Percentiles rank a stretch among this genome's conserved stretches.
Conservation (phyloP, 2,329 filamentous ascomycete genomes). For the Colletotrichum simmondsii region DNA sequence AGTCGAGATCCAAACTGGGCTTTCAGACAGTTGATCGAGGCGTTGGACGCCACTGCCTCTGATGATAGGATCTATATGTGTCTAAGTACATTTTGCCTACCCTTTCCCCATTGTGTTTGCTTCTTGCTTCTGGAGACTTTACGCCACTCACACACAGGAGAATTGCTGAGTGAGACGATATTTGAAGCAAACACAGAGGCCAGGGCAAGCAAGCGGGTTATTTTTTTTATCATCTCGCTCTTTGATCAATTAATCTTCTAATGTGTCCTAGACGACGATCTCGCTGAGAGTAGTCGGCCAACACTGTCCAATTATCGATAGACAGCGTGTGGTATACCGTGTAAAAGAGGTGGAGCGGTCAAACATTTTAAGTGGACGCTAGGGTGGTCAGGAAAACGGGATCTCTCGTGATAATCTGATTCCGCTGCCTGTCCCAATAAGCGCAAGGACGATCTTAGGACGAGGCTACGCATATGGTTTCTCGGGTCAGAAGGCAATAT, state of each 20-base stretch:
- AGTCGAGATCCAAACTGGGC: neutral
- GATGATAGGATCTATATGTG: neutral
- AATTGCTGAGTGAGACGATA: neutral
- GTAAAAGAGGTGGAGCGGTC: neutral
- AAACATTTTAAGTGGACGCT: slow-evolving; percentile 14
- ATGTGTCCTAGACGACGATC: neutral
- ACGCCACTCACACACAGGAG: neutral
- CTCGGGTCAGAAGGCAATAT: neutral
- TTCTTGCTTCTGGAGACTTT: slow-evolving; percentile 15
- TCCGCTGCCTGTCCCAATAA: neutral
- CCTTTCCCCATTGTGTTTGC: slow-evolving; percentile 1
- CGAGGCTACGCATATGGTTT: neutral
- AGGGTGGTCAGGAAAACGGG: neutral
- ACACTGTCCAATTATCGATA: neutral
- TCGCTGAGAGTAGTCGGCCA: neutral
- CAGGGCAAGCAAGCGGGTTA: neutral
- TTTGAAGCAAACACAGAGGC: neutral
- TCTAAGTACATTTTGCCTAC: neutral
- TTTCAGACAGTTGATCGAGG: neutral
- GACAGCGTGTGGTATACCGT: neutral
- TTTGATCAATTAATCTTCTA: neutral
- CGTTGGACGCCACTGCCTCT: neutral
- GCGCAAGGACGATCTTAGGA: neutral
- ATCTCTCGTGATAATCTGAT: neutral
- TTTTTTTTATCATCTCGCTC: neutral